Evolutionary conservation across 768 basidiomycete genomes (phyloP), one percentile per base, ranked within the genome.

Genomic region (Boletus tomentosulus): DNA sequence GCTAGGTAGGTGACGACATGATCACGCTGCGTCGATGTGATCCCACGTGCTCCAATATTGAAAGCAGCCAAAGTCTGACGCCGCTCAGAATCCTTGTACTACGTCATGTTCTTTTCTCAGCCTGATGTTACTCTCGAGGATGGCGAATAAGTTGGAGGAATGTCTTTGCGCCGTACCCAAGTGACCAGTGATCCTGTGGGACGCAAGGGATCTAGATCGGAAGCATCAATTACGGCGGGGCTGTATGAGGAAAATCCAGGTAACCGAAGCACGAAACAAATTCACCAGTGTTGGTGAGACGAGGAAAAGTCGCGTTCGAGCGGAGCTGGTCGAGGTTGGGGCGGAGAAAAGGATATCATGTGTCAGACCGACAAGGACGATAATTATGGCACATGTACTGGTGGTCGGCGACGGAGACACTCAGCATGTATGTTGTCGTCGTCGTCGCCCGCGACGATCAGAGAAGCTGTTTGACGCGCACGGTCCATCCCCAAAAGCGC

Each of bases 291-390:
- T 33, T 38, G 35, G 24, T 25, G 24, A 15, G 11, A 1, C 4
- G 24, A 22, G 22, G 35, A 46, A 19, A 15, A 38, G n/a, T 16
- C n/a, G 43, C 46, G 67, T 71, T 71, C 52, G 70, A 71, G 68
- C 68, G 68, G 68, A 70, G 68, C 68, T 69, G 57, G 56, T 48
- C 33, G 50, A 61, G 64, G 66, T 69, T 69, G 62, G 62, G 68
- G 60, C 68, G 68, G 68, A 69, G 68, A 69, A 66, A 58, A 41
- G 52, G 57, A 63, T 39, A 59, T 55, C 58, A 64, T 68, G 64
- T 59, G 60, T 58, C 62, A 58, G 37, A 45, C 34, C 43, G 54
- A 46, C 61, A 34, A 44, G 48, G 55, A 30, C 35, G 59, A 60
- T 56, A 60, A 60, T 62, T 68, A 68, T 70, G 62, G 66, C 58